phyloP scores from a whole-genome alignment of 352 stramenopile genomes.

The Globisporangium nunn region DNA sequence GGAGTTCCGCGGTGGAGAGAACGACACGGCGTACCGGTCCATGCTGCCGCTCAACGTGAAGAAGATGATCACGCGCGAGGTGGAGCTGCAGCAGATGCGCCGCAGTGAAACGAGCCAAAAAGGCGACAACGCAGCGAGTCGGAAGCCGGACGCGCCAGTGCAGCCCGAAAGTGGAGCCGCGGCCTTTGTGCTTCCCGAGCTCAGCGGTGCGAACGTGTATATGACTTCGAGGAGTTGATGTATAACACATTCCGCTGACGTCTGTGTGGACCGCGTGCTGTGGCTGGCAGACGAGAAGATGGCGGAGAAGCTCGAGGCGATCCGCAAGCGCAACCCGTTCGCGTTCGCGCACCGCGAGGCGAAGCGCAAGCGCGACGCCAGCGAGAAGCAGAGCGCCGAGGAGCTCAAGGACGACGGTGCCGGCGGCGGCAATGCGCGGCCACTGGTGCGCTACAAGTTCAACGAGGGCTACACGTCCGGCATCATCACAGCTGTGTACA shows the following conservation, averaged over 20 bases:
- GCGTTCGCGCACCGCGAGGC: slow-evolving; percentile 75
- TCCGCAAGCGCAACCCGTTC: slow-evolving; percentile 71
- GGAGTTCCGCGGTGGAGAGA: slow-evolving; percentile 39
- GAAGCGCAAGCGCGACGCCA: slow-evolving; percentile 59
- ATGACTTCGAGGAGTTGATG: too few species aligned
- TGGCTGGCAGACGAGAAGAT: slow-evolving; percentile 38
- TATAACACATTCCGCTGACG: not conserved
- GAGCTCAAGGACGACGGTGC: slow-evolving; percentile 9
- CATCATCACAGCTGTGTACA: slow-evolving; percentile 84
- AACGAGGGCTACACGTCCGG: slow-evolving; percentile 89
- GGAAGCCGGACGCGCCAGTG: not conserved
- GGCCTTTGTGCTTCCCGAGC: slow-evolving; percentile 41
- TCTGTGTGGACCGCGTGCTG: not conserved
- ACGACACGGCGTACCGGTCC: slow-evolving; percentile 15
- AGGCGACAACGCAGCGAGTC: not conserved
- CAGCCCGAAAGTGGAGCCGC: not conserved
- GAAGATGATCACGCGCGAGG: slow-evolving; percentile 76
- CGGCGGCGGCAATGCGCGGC: slow-evolving; percentile 17
- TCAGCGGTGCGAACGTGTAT: slow-evolving; percentile 29
- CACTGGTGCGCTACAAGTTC: slow-evolving; percentile 80
- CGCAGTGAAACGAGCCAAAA: slow-evolving; percentile 35
- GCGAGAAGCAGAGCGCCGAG: slow-evolving; percentile 33
- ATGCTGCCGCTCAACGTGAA: slow-evolving; percentile 55
- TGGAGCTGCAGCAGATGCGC: slow-evolving; percentile 76
- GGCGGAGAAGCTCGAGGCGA: slow-evolving; percentile 48